Conservation (phyloP, 2,329 filamentous ascomycete species). For the Trichoderma endophyticum region DNA sequence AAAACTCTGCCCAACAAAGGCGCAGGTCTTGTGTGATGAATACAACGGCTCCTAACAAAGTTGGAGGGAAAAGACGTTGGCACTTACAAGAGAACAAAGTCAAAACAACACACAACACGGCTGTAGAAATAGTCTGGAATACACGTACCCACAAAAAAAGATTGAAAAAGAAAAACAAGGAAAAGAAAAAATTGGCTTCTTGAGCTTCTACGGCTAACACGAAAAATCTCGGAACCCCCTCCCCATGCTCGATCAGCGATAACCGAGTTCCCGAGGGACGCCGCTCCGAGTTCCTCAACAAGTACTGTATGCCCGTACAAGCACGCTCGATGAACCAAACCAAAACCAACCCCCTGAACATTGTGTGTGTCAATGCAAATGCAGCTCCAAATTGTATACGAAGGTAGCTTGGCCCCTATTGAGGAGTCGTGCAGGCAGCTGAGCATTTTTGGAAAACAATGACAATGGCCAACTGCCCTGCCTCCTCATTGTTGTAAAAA, state of each 20-base stretch:
- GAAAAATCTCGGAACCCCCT: background rate
- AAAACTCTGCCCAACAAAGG: background rate
- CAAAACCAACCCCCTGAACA: background rate
- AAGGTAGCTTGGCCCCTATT: background rate
- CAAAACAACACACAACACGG: background rate
- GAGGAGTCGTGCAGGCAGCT: background rate
- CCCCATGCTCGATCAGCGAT: constrained; percentile 11
- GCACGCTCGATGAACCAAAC: too few species aligned
- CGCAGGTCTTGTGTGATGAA: background rate
- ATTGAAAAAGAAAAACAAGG: background rate
- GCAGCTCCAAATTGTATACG: background rate
- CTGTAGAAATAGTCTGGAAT: background rate
- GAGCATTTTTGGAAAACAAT: background rate
- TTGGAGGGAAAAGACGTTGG: background rate
- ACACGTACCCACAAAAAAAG: background rate
- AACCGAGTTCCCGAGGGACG: constrained; percentile 4
- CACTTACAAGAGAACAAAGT: background rate
- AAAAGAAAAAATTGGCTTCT: background rate
- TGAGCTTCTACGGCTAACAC: background rate
- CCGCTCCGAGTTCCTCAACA: background rate
- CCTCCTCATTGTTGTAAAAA: background rate
- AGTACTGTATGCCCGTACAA: background rate
- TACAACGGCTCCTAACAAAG: background rate
- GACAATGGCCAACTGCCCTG: background rate
- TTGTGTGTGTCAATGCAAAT: background rate